phyloP scores from a whole-genome alignment of 2,329 filamentous ascomycete species.

The Colletotrichum graminicola region DNA sequence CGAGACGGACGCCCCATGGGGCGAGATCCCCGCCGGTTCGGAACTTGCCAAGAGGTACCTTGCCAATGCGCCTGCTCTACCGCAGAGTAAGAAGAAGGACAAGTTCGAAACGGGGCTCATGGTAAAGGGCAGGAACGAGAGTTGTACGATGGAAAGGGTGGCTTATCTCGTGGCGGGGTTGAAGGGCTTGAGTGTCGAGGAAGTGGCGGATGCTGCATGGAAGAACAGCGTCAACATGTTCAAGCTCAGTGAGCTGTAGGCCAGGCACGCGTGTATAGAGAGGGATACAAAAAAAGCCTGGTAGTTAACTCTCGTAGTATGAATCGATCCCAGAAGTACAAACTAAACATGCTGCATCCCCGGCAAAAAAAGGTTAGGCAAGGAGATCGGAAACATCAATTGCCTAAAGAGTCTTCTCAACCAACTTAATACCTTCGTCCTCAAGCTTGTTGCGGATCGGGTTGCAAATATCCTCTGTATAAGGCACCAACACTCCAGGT shows the following conservation, averaged over 20 bases:
- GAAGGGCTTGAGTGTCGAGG: slow-evolving; percentile 56
- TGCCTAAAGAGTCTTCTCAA: slow-evolving; percentile 70
- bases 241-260: slow-evolving; percentile 23
- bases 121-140: slow-evolving; percentile 66
- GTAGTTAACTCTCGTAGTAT: not conserved
- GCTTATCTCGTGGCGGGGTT: slow-evolving; percentile 62
- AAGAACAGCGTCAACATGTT: slow-evolving; percentile 52
- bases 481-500: slow-evolving; percentile 82
- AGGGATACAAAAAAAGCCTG: too few relatives aligned
- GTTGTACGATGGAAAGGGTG: slow-evolving; percentile 61
- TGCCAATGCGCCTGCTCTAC: slow-evolving; percentile 52
- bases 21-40: slow-evolving; percentile 52
- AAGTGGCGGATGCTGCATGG: slow-evolving; percentile 56
- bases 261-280: fast-evolving
- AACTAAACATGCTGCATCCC: not conserved
- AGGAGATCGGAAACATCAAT: not conserved
- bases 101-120: slow-evolving; percentile 60
- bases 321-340: too few relatives aligned
- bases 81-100: slow-evolving; percentile 61
- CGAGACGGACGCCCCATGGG: slow-evolving; percentile 64
- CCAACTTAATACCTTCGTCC: slow-evolving; percentile 75
- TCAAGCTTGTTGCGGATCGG: slow-evolving; percentile 83
- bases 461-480: slow-evolving; percentile 77
- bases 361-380: not conserved
- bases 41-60: slow-evolving; percentile 58